phyloP scores from a whole-genome alignment of 148 eudicot genomes.

The Polygonum maritimum region DNA sequence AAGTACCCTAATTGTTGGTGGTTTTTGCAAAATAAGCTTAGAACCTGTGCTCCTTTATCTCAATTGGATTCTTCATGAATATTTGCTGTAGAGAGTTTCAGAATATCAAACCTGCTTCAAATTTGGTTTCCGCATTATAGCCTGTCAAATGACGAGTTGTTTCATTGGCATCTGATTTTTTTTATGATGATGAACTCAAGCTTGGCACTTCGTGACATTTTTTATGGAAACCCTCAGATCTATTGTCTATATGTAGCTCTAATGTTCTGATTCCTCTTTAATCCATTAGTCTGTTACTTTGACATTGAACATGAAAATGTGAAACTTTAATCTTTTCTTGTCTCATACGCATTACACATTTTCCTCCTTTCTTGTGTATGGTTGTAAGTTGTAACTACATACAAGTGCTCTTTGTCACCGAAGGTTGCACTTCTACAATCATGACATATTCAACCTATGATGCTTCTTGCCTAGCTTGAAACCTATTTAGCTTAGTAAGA shows the following conservation, averaged over 20 bases:
- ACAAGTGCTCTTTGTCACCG: background rate
- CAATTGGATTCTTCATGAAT: too few relatives aligned
- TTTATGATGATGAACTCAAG: background rate
- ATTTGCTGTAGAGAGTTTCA: background rate
- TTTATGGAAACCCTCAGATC: background rate
- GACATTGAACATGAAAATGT: background rate
- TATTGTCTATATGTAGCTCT: background rate
- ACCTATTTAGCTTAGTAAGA: background rate
- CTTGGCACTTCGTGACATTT: background rate
- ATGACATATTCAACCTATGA: background rate
- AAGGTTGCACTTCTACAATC: background rate
- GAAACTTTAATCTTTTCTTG: background rate
- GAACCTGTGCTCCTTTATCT: background rate
- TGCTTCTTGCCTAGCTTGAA: background rate
- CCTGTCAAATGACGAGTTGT: background rate
- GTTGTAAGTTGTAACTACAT: background rate
- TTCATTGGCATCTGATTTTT: background rate
- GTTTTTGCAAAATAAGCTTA: background rate
- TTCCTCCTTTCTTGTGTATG: background rate
- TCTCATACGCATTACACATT: background rate
- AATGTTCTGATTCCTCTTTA: background rate
- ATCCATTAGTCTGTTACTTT: background rate
- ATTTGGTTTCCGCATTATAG: background rate
- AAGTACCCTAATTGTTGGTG: background rate
- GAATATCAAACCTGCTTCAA: background rate